phyloP scores from a whole-genome alignment of 2,329 filamentous ascomycete species.

The Clonostachys chloroleuca region DNA sequence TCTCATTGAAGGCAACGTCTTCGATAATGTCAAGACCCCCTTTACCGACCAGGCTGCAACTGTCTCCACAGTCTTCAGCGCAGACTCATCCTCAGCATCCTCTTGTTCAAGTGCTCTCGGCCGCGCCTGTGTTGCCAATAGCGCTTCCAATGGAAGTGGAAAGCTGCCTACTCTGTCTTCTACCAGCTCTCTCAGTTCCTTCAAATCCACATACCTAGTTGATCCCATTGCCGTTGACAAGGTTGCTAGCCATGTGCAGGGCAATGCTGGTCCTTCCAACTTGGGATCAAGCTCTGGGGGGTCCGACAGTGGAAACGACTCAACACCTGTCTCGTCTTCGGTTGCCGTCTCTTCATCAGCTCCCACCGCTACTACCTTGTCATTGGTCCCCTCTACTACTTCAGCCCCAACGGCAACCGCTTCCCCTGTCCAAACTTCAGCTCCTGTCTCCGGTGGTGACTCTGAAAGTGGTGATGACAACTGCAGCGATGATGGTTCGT shows the following conservation, averaged over 20 bases:
- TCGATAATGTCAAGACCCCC: conserved; percentile 44
- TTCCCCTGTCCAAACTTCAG: not conserved
- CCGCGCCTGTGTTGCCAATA: not conserved
- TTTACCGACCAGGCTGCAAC: conserved; percentile 11
- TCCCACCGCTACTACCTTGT: no score
- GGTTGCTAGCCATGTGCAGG: conserved; percentile 13
- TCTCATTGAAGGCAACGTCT: conserved; percentile 53
- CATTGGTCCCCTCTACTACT: no score
- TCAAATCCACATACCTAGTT: conserved; percentile 12
- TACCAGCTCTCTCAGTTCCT: conserved; percentile 9
- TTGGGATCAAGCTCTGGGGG: conserved; percentile 8
- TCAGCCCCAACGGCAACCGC: not conserved
- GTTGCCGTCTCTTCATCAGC: no score
- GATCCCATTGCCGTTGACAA: conserved; percentile 13
- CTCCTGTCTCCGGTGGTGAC: not conserved
- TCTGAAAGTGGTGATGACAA: no score
- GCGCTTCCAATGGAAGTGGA: conserved; percentile 5
- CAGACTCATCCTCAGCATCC: conserved; percentile 6
- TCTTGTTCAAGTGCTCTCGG: conserved; percentile 1
- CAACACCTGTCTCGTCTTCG: no score
- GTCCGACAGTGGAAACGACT: not conserved
- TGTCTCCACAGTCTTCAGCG: conserved; percentile 7
- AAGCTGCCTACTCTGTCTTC: conserved; percentile 11
- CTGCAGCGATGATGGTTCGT: no score
- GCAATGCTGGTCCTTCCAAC: conserved; percentile 14